Base-by-base conservation (phyloP, 176 grass and related monocot species). In the Zea luxurians region DNA sequence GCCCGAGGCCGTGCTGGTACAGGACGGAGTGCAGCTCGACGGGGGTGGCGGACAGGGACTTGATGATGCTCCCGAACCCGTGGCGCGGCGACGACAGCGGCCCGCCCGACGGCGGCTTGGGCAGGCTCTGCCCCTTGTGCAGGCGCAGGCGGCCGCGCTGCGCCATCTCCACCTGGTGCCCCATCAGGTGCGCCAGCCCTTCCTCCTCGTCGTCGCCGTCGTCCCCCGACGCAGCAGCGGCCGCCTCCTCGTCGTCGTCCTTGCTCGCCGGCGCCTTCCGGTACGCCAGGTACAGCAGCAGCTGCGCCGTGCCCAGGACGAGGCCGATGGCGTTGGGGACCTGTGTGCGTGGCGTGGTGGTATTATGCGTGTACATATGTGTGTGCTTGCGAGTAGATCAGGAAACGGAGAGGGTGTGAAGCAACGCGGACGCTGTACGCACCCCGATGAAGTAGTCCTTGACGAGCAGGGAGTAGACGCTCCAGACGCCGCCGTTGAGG, bases 301-400 rank as follows among this genome's bases (percentile, higher is more conserved):
- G 81, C 71, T 97, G 90, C 13, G 55, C 44, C 34, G 78, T 80
- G 48, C 93, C 93, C 66, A 97, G 78, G 37, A 64, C 81, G 36
- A 93, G 91, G 53, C 93, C 93, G 63, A 97, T 43, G 35, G 78
- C 88, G 71, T 97, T 97, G 74, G 90, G 93, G 63, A 97, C n/a
- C 93, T 75, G 27, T 27, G 27, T 27, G 27, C 27, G 27, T 27
- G 27, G 27, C 27, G 27, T 27, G 27, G 27, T 27, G 27, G 27
- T 27, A 27, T 27, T 27, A 27, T 27, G 1, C 27, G 27, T 27
- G 27, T 27, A 27, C 27, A 27, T 27, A 27, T 27, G 27, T 27
- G 27, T 27, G 27, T 27, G 27, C 27, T 27, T 27, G 27, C 27
- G 27, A 27, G 27, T 27, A 27, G 27, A 27, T 27, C 27, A 27